Conservation (phyloP, 2,329 filamentous ascomycete species). For the Trichoderma sp. region DNA sequence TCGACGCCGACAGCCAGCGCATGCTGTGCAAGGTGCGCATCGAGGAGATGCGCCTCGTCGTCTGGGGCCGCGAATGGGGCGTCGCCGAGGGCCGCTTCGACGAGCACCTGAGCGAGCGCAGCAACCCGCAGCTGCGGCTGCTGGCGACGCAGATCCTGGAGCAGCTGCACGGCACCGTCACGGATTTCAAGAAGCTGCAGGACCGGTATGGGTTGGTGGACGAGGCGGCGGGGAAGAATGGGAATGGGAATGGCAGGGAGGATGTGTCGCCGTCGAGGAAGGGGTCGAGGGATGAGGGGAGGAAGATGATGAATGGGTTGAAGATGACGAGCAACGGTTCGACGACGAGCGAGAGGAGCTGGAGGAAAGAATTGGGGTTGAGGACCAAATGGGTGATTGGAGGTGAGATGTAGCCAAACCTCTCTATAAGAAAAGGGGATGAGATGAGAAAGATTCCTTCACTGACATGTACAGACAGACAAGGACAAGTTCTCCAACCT, state of each 20-base stretch:
- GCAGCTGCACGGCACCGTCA: constrained; percentile 49
- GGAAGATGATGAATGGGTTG: constrained; percentile 31
- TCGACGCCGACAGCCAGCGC: constrained; percentile 48
- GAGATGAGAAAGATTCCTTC: background rate
- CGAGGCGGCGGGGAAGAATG: constrained; percentile 31
- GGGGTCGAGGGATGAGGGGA: constrained; percentile 33
- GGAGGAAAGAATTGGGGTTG: constrained; percentile 41
- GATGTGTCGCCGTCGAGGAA: constrained; percentile 34
- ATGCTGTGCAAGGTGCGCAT: constrained; percentile 53
- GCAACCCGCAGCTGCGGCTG: constrained; percentile 43
- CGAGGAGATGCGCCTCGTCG: constrained; percentile 52
- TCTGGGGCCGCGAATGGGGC: constrained; percentile 54
- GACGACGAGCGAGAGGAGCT: constrained; percentile 36
- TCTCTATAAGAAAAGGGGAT: background rate
- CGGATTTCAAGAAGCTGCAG: constrained; percentile 47
- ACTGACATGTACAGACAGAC: constrained; percentile 36
- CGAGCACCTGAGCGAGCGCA: constrained; percentile 45
- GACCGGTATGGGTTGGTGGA: constrained; percentile 48
- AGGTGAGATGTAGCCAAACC: constrained; percentile 34
- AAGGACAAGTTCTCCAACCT: constrained; percentile 50
- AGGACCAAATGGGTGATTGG: constrained; percentile 50
- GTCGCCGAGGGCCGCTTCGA: constrained; percentile 50
- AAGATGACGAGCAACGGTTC: constrained; percentile 28
- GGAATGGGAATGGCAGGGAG: constrained; percentile 20
- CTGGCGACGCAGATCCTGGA: constrained; percentile 48